phyloP scores from a whole-genome alignment of 495 filamentous ascomycete genomes.

The Collariella sp. region DNA sequence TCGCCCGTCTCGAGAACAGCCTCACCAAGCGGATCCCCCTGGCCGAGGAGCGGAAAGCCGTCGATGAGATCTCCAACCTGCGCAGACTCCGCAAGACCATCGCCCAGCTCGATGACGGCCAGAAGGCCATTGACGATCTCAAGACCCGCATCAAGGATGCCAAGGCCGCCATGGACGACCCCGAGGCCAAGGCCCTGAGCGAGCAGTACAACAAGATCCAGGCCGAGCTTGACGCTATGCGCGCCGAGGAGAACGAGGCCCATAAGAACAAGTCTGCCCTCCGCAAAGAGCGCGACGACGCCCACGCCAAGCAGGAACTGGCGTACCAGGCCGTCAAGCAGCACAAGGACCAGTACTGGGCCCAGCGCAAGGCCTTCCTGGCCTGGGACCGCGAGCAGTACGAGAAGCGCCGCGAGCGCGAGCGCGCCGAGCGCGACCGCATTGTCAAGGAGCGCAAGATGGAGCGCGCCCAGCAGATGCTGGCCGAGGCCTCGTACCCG shows the following conservation, averaged over 20 bases:
- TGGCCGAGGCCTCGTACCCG: slow-evolving; percentile 81
- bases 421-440: slow-evolving; percentile 61
- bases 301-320: slow-evolving; percentile 71
- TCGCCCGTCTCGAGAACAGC: slow-evolving; percentile 67
- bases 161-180: slow-evolving; percentile 78
- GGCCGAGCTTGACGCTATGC: slow-evolving; percentile 78
- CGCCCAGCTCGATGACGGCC: slow-evolving; percentile 64
- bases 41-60: slow-evolving; percentile 93
- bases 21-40: slow-evolving; percentile 83
- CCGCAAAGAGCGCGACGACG: slow-evolving; percentile 77
- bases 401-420: slow-evolving; percentile 51
- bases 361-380: slow-evolving; percentile 62
- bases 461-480: slow-evolving; percentile 72
- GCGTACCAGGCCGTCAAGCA: slow-evolving; percentile 72
- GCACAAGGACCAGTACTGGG: slow-evolving; percentile 79
- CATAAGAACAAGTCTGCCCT: slow-evolving; percentile 80
- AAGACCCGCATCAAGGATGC: slow-evolving; percentile 79
- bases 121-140: slow-evolving; percentile 76
- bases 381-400: slow-evolving; percentile 74
- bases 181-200: slow-evolving; percentile 79
- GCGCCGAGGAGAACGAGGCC: slow-evolving; percentile 78
- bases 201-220: slow-evolving; percentile 75
- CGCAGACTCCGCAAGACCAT: slow-evolving; percentile 89
- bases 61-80: slow-evolving; percentile 69
- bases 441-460: slow-evolving; percentile 75